Evolutionary conservation across 495 filamentous ascomycete species (phyloP).

Genomic region (Polyplosphaeria fusca): DNA sequence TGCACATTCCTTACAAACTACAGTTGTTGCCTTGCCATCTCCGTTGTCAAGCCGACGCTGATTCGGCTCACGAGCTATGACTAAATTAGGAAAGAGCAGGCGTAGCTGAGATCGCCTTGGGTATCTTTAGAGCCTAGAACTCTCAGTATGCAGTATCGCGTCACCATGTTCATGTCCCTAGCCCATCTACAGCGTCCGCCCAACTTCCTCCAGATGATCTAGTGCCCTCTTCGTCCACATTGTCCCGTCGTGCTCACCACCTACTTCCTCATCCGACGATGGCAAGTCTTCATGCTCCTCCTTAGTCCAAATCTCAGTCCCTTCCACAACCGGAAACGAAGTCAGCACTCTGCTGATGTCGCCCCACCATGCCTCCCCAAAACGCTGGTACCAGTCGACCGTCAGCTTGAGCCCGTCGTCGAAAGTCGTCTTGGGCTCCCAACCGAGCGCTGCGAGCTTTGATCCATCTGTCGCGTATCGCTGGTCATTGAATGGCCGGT

Average conservation of each 20-base stretch:
- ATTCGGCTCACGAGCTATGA: no score
- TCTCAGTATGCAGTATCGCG: background rate
- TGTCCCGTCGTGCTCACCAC: slow-evolving; percentile 6
- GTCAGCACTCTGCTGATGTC: slow-evolving; percentile 58
- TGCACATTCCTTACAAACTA: no score
- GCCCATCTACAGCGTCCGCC: slow-evolving; percentile 2
- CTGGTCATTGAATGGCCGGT: slow-evolving; percentile 72
- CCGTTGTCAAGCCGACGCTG: no score
- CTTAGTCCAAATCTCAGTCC: slow-evolving; percentile 35
- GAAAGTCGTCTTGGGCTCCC: slow-evolving; percentile 62
- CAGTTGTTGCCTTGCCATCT: no score
- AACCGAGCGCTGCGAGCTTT: slow-evolving; percentile 63
- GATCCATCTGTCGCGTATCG: slow-evolving; percentile 65
- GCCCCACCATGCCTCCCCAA: slow-evolving; percentile 66
- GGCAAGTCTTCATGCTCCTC: slow-evolving; percentile 34
- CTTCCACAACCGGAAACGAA: slow-evolving; percentile 38
- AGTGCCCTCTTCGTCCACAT: slow-evolving; percentile 31
- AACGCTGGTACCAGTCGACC: slow-evolving; percentile 66
- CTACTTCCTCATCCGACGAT: slow-evolving; percentile 25
- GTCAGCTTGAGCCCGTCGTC: slow-evolving; percentile 60
- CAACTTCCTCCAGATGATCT: slow-evolving; percentile 16
- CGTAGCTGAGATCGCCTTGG: background rate
- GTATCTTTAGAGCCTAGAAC: slow-evolving; percentile 5
- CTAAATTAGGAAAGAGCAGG: background rate
- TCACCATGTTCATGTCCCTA: background rate